Percentiles rank a stretch among this genome's conserved stretches.
phyloP scores from a whole-genome alignment of 1,284 basidiomycete genomes.

The Pseudozyma sp. region DNA sequence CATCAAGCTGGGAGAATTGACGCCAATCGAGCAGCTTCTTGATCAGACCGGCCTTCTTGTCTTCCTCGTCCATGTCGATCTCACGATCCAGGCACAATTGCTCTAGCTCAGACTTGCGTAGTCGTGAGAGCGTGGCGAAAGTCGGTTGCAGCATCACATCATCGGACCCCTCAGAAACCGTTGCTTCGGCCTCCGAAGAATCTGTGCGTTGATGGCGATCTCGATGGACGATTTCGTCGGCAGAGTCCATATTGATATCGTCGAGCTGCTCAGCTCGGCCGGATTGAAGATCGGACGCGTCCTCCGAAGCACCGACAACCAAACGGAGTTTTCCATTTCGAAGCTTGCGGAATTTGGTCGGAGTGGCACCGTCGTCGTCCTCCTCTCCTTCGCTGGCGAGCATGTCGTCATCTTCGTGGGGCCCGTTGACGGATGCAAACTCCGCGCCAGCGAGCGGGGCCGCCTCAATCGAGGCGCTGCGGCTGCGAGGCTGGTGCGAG shows the following conservation, averaged over 20 bases:
- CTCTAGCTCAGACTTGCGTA: slow-evolving; percentile 49
- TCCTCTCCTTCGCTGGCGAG: slow-evolving; percentile 2
- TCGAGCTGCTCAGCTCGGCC: slow-evolving; percentile 6
- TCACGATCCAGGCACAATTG: slow-evolving; percentile 40
- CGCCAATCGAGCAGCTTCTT: slow-evolving; percentile 48
- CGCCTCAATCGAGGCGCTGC: slow-evolving; percentile 19
- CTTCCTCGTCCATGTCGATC: slow-evolving; percentile 31
- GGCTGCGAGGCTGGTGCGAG: slow-evolving; percentile 21
- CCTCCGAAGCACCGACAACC: slow-evolving; percentile 11
- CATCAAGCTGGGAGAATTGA: slow-evolving; percentile 16
- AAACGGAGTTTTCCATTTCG: slow-evolving; percentile 60
- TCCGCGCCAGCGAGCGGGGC: not conserved
- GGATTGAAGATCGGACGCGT: not conserved
- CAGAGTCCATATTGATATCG: slow-evolving; percentile 47
- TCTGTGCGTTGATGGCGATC: slow-evolving; percentile 5
- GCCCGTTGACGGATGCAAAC: not conserved
- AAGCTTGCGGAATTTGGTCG: slow-evolving; percentile 59
- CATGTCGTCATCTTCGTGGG: slow-evolving; percentile 16
- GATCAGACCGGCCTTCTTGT: slow-evolving; percentile 56
- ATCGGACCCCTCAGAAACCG: slow-evolving; percentile 23
- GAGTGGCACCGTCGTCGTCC: slow-evolving; percentile 44
- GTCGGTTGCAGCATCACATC: slow-evolving; percentile 44
- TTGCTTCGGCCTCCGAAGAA: slow-evolving; percentile 19
- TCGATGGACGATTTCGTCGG: slow-evolving; percentile 1
- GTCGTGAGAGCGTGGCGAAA: slow-evolving; percentile 31